Percentiles rank a stretch among this genome's conserved stretches.
Evolutionary conservation across 116 monocot species (phyloP).

Genomic region (Posidonia oceanica): DNA sequence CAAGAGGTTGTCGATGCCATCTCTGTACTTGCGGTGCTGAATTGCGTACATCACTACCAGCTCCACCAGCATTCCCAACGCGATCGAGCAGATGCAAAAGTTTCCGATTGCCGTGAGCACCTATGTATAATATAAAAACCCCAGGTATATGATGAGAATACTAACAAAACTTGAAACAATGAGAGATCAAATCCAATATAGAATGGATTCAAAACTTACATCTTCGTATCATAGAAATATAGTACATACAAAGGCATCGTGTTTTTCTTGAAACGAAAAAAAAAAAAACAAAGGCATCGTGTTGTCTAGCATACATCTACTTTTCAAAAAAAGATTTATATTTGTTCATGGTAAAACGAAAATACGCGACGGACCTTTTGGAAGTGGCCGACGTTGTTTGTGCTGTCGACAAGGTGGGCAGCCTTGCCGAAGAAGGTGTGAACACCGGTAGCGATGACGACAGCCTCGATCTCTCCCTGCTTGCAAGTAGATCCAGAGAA

Average conservation of each 20-base stretch:
- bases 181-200: background rate
- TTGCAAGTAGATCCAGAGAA: conserved; percentile 20
- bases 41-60: conserved; percentile 13
- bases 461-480: conserved; percentile 17
- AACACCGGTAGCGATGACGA: conserved; percentile 18
- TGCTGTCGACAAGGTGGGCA: conserved; percentile 18
- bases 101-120: conserved; percentile 12
- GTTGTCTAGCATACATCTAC: too few relatives aligned
- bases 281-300: too few relatives aligned
- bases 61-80: conserved; percentile 12
- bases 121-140: too few relatives aligned
- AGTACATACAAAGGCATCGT: too few relatives aligned
- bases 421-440: conserved; percentile 20
- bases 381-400: conserved; percentile 19
- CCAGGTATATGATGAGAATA: background rate
- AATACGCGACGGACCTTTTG: conserved; percentile 6
- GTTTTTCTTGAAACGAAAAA: too few relatives aligned
- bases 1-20: conserved; percentile 53
- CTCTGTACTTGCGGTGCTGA: conserved; percentile 7
- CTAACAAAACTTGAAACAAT: background rate
- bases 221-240: too few relatives aligned
- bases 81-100: conserved; percentile 14
- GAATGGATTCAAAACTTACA: too few relatives aligned
- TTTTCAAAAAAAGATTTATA: too few relatives aligned
- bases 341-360: too few relatives aligned